Conservation (phyloP, 2,329 filamentous ascomycete species). For the Endothia cerciana region DNA sequence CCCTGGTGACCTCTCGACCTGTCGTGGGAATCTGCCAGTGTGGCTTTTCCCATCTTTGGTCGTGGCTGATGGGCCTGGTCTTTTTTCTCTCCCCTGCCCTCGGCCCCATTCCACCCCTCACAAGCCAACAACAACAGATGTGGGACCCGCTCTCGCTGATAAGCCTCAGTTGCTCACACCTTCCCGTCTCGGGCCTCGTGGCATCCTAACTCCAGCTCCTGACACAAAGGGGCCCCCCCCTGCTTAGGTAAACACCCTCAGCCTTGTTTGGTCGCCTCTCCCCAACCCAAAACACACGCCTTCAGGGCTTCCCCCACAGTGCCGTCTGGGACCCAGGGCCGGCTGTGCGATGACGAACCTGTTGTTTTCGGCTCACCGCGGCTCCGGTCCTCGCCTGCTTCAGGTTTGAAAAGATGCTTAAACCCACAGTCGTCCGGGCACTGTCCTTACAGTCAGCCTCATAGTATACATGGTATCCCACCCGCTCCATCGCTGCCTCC, state of each 20-base stretch:
- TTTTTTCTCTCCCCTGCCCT: neutral
- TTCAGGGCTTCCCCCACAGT: slow-evolving; percentile 15
- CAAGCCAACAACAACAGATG: neutral
- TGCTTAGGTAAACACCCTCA: slow-evolving; percentile 3
- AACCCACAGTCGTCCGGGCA: slow-evolving; percentile 11
- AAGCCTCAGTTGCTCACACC: slow-evolving; percentile 6
- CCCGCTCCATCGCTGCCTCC: too few relatives aligned
- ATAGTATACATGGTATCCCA: too few relatives aligned
- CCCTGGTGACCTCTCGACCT: neutral
- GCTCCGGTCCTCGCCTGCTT: slow-evolving; percentile 16
- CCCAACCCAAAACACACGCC: slow-evolving; percentile 3
- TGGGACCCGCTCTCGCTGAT: neutral
- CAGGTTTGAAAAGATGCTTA: slow-evolving; percentile 24
- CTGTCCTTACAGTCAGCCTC: neutral
- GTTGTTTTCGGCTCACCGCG: slow-evolving; percentile 18
- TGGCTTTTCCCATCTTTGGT: neutral
- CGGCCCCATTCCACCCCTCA: neutral
- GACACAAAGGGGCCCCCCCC: neutral
- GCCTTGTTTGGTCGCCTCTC: neutral
- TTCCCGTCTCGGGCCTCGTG: slow-evolving; percentile 4
- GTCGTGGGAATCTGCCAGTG: neutral
- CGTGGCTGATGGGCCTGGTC: slow-evolving; percentile 1
- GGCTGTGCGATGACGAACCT: slow-evolving; percentile 24
- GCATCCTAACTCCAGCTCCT: neutral
- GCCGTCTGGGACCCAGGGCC: neutral